These are phyloP conservation scores for Boletus mariae DNA, from an alignment of 1,284 basidiomycete genomes.

Conservation along the genomic window DNA sequence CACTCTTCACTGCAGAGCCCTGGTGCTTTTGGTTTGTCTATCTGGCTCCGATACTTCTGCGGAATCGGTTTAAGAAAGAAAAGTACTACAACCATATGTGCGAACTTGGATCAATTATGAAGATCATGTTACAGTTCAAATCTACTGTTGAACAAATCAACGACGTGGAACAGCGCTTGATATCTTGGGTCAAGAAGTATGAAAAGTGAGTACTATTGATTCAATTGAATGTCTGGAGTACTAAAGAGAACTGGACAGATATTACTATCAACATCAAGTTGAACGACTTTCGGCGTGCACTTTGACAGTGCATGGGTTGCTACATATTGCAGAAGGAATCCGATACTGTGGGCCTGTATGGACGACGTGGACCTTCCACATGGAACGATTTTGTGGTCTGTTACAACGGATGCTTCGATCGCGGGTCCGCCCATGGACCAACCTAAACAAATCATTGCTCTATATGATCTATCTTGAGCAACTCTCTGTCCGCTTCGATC, in stretches of 20 bases:
- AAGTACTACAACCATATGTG: conserved; percentile 13
- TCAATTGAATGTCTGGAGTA: too few species aligned
- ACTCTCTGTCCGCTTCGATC: background rate
- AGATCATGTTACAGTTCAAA: conserved; percentile 2
- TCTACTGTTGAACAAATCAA: background rate
- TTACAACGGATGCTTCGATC: background rate
- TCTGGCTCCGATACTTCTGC: conserved; percentile 3
- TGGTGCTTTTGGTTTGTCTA: conserved; percentile 18
- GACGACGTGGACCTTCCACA: background rate
- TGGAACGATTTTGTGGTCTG: background rate
- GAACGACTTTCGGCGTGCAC: background rate
- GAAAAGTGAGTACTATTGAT: background rate
- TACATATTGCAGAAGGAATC: background rate
- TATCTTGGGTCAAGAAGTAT: background rate
- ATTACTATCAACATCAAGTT: background rate
- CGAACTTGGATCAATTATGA: conserved; percentile 6
- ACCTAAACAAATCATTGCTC: background rate
- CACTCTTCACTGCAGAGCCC: conserved; percentile 2
- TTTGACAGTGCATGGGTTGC: background rate
- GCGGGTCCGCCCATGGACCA: background rate
- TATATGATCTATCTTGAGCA: conserved; percentile 1
- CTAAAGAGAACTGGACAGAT: background rate
- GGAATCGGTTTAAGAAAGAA: background rate
- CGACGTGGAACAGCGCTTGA: background rate
- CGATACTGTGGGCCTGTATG: background rate